A percentile compares a stretch with the other conserved stretches of the same genome.
Evolutionary conservation across 176 grass and related monocot species (phyloP).

Genomic region (Leersia perrieri): DNA sequence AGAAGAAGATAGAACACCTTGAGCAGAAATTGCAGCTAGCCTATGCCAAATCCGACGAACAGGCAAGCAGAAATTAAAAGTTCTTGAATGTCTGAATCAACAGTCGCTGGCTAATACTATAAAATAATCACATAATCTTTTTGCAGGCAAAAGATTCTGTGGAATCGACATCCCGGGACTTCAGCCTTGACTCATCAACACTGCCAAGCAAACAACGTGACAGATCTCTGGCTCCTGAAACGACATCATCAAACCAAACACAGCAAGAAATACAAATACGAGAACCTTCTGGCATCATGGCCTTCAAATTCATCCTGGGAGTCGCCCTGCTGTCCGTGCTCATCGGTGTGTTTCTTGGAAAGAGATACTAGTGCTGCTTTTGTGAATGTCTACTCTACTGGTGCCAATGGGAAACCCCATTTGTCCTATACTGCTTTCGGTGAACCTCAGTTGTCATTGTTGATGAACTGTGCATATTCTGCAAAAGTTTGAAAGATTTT

Average conservation of each 20-base stretch:
- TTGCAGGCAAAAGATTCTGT: slow-evolving; percentile 52
- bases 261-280: slow-evolving; percentile 26
- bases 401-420: slow-evolving; percentile 4
- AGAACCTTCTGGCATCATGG: slow-evolving; percentile 87
- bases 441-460: not conserved
- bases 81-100: slow-evolving; percentile 5
- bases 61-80: slow-evolving; percentile 31
- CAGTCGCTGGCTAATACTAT: not conserved
- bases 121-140: slow-evolving; percentile 10
- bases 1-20: slow-evolving; percentile 76
- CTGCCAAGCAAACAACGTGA: slow-evolving; percentile 29
- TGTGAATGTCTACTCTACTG: not conserved
- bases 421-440: slow-evolving; percentile 22
- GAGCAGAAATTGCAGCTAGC: slow-evolving; percentile 68
- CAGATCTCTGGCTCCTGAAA: slow-evolving; percentile 6
- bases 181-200: slow-evolving; percentile 34
- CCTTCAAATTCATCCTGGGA: slow-evolving; percentile 90
- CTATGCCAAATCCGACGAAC: slow-evolving; percentile 35
- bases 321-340: slow-evolving; percentile 74
- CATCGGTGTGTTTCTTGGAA: slow-evolving; percentile 81
- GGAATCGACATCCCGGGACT: slow-evolving; percentile 52
- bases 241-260: slow-evolving; percentile 19
- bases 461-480: not conserved
- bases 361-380: slow-evolving; percentile 62
- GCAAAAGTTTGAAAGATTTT: slow-evolving; percentile 10